Evolutionary conservation across 441 rosid species (phyloP), one percentile per base, ranked within the genome.

Genomic region (Gossypium gossypioides): DNA sequence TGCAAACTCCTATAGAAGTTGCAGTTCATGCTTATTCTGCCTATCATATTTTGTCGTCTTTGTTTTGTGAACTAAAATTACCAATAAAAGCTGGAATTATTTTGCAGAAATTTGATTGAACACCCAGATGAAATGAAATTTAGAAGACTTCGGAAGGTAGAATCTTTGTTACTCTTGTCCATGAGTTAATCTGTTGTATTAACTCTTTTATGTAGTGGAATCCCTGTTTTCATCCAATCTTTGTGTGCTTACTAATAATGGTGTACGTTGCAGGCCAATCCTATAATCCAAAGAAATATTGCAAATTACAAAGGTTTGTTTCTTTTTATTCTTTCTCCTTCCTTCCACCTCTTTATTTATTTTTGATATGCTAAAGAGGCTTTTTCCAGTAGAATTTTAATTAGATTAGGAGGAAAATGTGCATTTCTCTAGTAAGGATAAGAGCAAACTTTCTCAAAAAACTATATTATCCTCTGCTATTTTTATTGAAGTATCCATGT

Each of bases 101-200:
- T 55, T 65, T 15, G 37, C 82, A 92, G 98, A 83, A 95, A 95
- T 74, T 86, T 85, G 76, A 92, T 89, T 54, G 90, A 88, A 69
- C 90, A 88, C 79, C 98, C 99, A 10, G 67, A 81, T 70, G 90
- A 95, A 74, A 74, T 77, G 73, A 95, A 89, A 77, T 91, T 81
- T 76, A 92, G 77, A 77, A 89, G 85, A 79, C 88, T 92, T 51
- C 87, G 97, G 57, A 95, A 87, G 99, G 99, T 92, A 75, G 55
- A 55, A 9, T 52, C 16, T 6, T 61, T 37, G 3, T 54, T 66
- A 29, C 25, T 22, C 34, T 19, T 13, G 34, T 66, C 25, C 71
- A 15, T 50, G 42, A 50, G 4, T 50, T 24, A 29, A 48, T 13
- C 22, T 19, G 9, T 57, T n/a, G 7, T 25, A 44, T 5, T 25